Conservation (phyloP, 331 rosid genomes). For the Telfairia occidentalis region DNA sequence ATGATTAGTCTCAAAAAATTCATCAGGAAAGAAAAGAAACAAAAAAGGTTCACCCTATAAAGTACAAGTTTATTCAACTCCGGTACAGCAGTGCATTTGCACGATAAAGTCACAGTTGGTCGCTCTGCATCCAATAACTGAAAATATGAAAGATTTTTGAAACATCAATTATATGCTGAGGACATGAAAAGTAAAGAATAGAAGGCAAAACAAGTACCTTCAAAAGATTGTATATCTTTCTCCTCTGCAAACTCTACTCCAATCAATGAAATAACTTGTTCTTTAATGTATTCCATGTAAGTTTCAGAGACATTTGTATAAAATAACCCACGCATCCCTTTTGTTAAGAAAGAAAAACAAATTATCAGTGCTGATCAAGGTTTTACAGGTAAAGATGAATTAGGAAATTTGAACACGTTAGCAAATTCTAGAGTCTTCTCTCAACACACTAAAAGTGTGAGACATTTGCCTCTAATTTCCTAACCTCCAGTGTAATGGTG, state of each 20-base stretch:
- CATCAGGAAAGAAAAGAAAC: not conserved
- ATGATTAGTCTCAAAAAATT: not conserved
- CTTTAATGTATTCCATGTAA: conserved; percentile 25
- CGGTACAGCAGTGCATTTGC: conserved; percentile 28
- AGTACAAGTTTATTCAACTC: conserved; percentile 28
- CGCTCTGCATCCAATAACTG: conserved; percentile 28
- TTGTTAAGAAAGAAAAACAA: too few species aligned
- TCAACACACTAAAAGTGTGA: too few species aligned
- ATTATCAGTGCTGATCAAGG: too few species aligned
- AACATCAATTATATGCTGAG: not conserved
- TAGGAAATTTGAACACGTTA: too few species aligned
- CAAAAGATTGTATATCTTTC: conserved; percentile 30
- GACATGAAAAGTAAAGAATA: not conserved
- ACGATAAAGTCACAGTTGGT: conserved; percentile 21
- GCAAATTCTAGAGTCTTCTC: too few species aligned
- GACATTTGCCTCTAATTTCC: too few species aligned
- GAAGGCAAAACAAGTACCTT: conserved; percentile 27
- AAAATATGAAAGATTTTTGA: not conserved
- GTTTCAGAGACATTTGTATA: conserved; percentile 26
- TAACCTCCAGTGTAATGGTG: too few species aligned
- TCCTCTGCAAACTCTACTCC: conserved; percentile 31
- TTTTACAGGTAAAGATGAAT: too few species aligned
- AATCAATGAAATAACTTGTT: conserved; percentile 14
- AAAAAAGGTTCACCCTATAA: conserved; percentile 31
- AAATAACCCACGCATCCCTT: too few species aligned